Evolutionary conservation across 2,329 filamentous ascomycete genomes (phyloP).

Genomic region (Lecanicillium sp.): DNA sequence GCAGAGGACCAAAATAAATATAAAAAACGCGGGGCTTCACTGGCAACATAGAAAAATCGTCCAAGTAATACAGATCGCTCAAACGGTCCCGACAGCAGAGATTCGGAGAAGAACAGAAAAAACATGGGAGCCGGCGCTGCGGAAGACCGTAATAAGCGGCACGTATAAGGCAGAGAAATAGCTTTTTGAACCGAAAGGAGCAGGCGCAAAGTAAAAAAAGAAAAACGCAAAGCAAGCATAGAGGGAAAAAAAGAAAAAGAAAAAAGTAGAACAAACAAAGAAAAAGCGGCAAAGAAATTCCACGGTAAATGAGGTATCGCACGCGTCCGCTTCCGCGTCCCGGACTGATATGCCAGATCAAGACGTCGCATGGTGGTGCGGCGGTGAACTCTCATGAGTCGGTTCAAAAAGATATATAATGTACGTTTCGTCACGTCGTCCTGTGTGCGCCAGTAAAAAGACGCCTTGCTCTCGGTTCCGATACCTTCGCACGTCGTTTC

Average conservation of each 20-base stretch:
- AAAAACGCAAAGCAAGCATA: conserved; percentile 18
- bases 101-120: conserved; percentile 25
- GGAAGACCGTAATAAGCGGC: conserved; percentile 20
- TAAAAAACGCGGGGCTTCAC: conserved; percentile 4
- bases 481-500: conserved; percentile 8
- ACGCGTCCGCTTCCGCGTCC: conserved; percentile 21
- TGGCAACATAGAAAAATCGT: conserved; percentile 4
- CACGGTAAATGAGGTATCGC: conserved; percentile 29
- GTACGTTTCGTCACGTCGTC: conserved; percentile 34
- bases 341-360: conserved; percentile 1
- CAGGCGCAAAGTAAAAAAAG: conserved; percentile 12
- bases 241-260: conserved; percentile 19
- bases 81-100: conserved; percentile 20
- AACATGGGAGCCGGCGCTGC: conserved; percentile 21
- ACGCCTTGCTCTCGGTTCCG: conserved; percentile 13
- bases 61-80: conserved; percentile 14
- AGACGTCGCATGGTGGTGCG: neutral
- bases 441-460: conserved; percentile 32
- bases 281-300: neutral
- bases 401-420: conserved; percentile 24
- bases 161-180: conserved; percentile 31
- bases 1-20: neutral
- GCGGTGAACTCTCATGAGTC: conserved; percentile 4
- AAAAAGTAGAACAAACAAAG: neutral
- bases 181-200: conserved; percentile 19